Evolutionary conservation across 805 yeast genomes (phyloP), one percentile per base, ranked within the genome.

Genomic region (Candida ortonii): DNA sequence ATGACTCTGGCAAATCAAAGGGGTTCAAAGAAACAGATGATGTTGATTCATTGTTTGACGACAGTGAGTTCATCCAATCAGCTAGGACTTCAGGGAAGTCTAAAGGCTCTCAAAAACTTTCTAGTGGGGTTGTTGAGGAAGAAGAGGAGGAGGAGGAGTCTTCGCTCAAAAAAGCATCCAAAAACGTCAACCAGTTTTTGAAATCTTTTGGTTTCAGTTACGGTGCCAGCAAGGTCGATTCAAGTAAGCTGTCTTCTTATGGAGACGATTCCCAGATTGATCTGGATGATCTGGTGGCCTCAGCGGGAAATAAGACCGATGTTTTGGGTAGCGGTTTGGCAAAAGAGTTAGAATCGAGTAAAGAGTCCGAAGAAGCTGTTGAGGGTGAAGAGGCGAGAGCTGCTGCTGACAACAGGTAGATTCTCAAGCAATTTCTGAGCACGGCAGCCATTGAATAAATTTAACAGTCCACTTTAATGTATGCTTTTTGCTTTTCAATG

Each of bases 1-100:
- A 41, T 9, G 38, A 30, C 21, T 41, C 55, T 5, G 52, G 49
- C 11, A 37, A 39, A 16, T 39, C 50, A 7, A 52, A 50, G 28
- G 57, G 57, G 2, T 52, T 47, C 31, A 52, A 52, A 22, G 55
- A 47, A 20, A 45, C 55, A 5, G 55, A 50, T 25, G 49, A 42
- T 21, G 24, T 22, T 8, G 49, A 47, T n/a, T 12, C 37, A 8
- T 30, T 21, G n/a, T 10, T 17, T 16, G 16, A 28, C 11, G 43
- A 39, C 18, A 34, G 34, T 18, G 39, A 33, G 23, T 17, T 23
- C 10, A 24, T 34, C 8, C n/a, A n/a, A n/a, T n/a, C n/a, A n/a
- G n/a, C n/a, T n/a, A n/a, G 28, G 30, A 35, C 27, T 33, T n/a
- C 28, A 28, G 21, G 29, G 38, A 3, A 28, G 30, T n/a, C 23